Percentiles rank a stretch among this genome's conserved stretches.
Conservation (phyloP, 805 yeast genomes). For the Schwanniomyces yamadae region DNA sequence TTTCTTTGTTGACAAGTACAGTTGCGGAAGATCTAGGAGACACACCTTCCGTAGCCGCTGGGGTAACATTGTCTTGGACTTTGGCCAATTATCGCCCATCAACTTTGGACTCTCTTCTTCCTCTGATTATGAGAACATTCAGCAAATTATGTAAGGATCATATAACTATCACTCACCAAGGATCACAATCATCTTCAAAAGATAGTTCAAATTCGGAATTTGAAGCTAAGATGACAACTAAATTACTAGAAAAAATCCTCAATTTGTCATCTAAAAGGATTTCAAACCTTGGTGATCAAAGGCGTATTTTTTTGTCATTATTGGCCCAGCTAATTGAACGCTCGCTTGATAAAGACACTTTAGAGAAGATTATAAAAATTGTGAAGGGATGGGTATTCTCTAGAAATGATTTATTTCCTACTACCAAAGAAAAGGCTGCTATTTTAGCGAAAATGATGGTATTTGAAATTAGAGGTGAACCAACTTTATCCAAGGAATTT, state of each 20-base stretch:
- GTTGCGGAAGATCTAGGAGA: slow-evolving; percentile 77
- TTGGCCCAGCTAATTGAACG: slow-evolving; percentile 90
- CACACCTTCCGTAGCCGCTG: slow-evolving; percentile 80
- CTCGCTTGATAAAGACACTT: slow-evolving; percentile 71
- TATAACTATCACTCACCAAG: slow-evolving; percentile 58
- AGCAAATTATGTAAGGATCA: slow-evolving; percentile 89
- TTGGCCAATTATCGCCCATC: slow-evolving; percentile 72
- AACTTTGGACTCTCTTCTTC: slow-evolving; percentile 71
- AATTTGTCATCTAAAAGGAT: slow-evolving; percentile 79
- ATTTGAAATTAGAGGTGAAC: slow-evolving; percentile 85
- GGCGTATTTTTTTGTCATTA: slow-evolving; percentile 81
- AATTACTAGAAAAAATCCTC: slow-evolving; percentile 70
- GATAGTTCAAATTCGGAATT: slow-evolving; percentile 47
- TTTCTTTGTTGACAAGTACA: slow-evolving; percentile 59
- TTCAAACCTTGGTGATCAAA: slow-evolving; percentile 85
- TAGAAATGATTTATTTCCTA: slow-evolving; percentile 81
- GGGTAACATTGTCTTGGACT: slow-evolving; percentile 80
- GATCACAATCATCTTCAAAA: slow-evolving; percentile 33
- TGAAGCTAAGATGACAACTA: slow-evolving; percentile 80
- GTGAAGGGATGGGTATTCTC: slow-evolving; percentile 90
- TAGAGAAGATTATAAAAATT: slow-evolving; percentile 71
- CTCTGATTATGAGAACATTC: slow-evolving; percentile 79
- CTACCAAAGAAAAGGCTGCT: slow-evolving; percentile 94
- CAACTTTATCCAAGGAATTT: slow-evolving; percentile 70
- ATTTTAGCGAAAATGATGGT: slow-evolving; percentile 90